Conservation (phyloP, 805 yeast genomes). For the Sugiyamaella valdiviana region DNA sequence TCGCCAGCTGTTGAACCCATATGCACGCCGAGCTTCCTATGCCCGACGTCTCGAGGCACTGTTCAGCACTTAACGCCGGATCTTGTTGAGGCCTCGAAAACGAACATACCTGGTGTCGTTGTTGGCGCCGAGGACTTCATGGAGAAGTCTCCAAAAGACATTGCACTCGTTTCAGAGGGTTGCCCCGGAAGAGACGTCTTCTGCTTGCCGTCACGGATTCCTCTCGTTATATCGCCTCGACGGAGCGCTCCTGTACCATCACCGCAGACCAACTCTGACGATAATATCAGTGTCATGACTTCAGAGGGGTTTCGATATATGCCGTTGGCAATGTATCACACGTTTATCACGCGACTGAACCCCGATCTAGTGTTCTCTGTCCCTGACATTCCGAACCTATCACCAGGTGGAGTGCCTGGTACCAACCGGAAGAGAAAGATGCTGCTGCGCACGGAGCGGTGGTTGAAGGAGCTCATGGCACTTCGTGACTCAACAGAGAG, state of each 20-base stretch:
- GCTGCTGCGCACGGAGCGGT: constrained; percentile 29
- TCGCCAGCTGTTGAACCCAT: constrained; percentile 14
- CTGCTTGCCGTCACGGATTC: constrained; percentile 26
- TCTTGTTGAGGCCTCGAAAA: constrained; percentile 20
- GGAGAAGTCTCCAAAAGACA: constrained; percentile 25
- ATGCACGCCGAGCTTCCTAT: constrained; percentile 30
- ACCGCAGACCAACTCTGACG: constrained; percentile 32
- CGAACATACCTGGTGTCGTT: constrained; percentile 12
- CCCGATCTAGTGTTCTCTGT: constrained; percentile 34
- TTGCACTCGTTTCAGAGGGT: constrained; percentile 10
- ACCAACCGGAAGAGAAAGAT: constrained; percentile 33
- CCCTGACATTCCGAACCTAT: constrained; percentile 29
- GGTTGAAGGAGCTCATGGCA: constrained; percentile 27
- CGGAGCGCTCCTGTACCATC: constrained; percentile 29
- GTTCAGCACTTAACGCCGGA: constrained; percentile 41
- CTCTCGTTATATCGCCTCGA: constrained; percentile 26
- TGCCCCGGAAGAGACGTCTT: constrained; percentile 18
- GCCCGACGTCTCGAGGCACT: constrained; percentile 36
- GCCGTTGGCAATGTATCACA: constrained; percentile 21
- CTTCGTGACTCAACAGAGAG: constrained; percentile 7
- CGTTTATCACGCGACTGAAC: constrained; percentile 20
- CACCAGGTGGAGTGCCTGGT: constrained; percentile 30
- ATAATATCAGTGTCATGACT: constrained; percentile 31
- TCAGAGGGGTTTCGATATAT: constrained; percentile 33
- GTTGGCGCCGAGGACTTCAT: constrained; percentile 36